Base-by-base conservation (phyloP, 176 grass and related monocot genomes). In the Avena atlantica region DNA sequence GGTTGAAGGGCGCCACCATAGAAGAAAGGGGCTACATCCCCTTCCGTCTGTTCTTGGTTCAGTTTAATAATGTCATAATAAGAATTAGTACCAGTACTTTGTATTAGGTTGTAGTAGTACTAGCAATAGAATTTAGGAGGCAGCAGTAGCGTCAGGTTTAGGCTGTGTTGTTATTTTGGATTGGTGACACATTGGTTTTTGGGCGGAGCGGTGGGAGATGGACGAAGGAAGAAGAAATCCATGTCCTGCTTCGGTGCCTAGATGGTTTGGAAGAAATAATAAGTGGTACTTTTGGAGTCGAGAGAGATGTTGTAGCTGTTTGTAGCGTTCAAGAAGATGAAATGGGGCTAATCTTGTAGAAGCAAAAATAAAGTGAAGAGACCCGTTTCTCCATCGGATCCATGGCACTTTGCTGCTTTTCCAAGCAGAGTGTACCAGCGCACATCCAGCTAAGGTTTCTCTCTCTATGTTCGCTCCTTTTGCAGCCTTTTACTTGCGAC, bases 161-260 rank as follows among this genome's bases (percentile, higher is more conserved):
- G 94, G 85, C 89, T 34, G 71, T 74, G 76, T 87, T 90, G 37
- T 78, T 9, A 45, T 86, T 76, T 55, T 82, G 85, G 61, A 86
- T 82, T 91, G 58, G 77, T 71, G 24, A 84, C 81, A 89, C 83
- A 87, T 91, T 89, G 89, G 93, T 47, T 47, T 47, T 47, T 47
- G 45, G 45, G 74, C 37, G 5, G 37, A 76, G 52, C 23, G n/a
- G 68, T 60, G 78, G 21, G 21, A 81, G 48, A 70, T 3, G 89
- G 70, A 48, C 23, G 69, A 62, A 13, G 4, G 15, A 71, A 9
- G 40, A 55, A 88, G 77, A 81, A 63, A 85, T 31, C 68, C 69
- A 68, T 81, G 59, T 61, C 69, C 49, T 27, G 0, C 49, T 52
- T 76, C 7, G 79, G 70, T 48, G 19, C 24, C 12, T 44, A 47